Evolutionary conservation across 805 yeast genomes (phyloP), one percentile per base, ranked within the genome.

Genomic region (Schizosaccharomyces lindneri): DNA sequence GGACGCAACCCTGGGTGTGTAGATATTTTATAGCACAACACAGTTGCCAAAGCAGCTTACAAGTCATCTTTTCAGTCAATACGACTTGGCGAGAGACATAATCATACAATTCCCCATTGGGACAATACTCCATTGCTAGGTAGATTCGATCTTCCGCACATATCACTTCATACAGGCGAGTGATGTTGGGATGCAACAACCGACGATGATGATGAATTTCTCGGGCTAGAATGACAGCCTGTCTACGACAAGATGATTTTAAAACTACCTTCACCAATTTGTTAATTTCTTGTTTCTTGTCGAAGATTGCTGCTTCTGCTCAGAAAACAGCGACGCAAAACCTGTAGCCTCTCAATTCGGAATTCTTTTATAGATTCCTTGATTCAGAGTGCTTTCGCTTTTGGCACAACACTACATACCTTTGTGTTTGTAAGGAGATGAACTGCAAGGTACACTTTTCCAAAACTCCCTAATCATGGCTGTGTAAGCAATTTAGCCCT

Each of bases 121-220:
- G 84, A 68, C 96, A 90, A 72, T 87, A 93, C 68, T 90, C 97
- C 67, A 90, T 70, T 0, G 81, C 95, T 75, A 93, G 78, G 86
- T 95, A 90, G 1, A 89, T 84, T 64, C 78, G 77, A 1, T 78
- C 77, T 64, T 88, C 95, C 0, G 95, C 82, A 57, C 85, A 81
- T 43, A 89, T 81, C 43, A 88, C 83, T 70, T 90, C 98, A 70
- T 87, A 90, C 13, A 90, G 75, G 63, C 82, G 79, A 3, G 95
- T 86, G 60, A 90, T 85, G 68, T 87, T 81, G 4, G 87, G 87
- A 69, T 88, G 95, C 46, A 78, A 78, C 65, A 93, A 81, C 68
- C 87, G 93, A 61, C 87, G 76, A 67, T 89, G 89, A 69, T 87
- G 93, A 68, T 85, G 87, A 39, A 87, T 87, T 67, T 90, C 98